These are phyloP conservation scores for Xerocomellus chrysenteron DNA, from an alignment of 768 basidiomycete genomes.

Conservation along the genomic window DNA sequence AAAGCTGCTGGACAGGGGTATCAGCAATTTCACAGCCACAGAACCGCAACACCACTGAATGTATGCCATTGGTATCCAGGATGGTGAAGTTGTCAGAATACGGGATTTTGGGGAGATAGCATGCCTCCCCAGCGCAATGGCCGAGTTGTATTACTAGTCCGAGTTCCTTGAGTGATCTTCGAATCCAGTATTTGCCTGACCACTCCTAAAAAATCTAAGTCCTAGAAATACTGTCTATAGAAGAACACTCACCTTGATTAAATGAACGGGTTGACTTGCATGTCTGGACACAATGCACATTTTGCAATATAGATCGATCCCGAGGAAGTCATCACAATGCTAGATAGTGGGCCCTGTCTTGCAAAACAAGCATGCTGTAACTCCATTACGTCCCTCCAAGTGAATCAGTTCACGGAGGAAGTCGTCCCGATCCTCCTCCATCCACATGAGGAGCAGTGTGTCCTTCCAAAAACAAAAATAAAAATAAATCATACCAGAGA, in stretches of 20 bases:
- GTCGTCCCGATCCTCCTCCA: neutral
- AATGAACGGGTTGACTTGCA: neutral
- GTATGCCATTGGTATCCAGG: neutral
- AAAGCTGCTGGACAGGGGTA: slow-evolving; percentile 7
- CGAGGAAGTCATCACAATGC: neutral
- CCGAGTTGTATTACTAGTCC: neutral
- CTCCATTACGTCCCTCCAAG: neutral
- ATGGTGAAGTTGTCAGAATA: neutral
- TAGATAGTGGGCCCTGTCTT: neutral
- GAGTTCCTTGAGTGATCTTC: neutral
- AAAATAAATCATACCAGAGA: no score
- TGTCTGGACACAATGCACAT: neutral
- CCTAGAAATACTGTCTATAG: no score
- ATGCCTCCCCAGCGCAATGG: neutral
- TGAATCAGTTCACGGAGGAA: neutral
- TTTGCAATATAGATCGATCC: neutral
- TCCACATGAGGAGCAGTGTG: neutral
- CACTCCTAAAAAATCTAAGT: neutral
- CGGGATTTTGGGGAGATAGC: neutral
- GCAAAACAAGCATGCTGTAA: neutral
- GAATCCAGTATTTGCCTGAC: neutral
- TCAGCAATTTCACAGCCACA: neutral
- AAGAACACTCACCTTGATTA: neutral
- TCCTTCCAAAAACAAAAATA: neutral
- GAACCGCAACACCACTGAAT: neutral